Percentiles rank a stretch among this genome's conserved stretches.
Evolutionary conservation across 805 yeast species (phyloP).

Genomic region (Myxozyma melibiosi): DNA sequence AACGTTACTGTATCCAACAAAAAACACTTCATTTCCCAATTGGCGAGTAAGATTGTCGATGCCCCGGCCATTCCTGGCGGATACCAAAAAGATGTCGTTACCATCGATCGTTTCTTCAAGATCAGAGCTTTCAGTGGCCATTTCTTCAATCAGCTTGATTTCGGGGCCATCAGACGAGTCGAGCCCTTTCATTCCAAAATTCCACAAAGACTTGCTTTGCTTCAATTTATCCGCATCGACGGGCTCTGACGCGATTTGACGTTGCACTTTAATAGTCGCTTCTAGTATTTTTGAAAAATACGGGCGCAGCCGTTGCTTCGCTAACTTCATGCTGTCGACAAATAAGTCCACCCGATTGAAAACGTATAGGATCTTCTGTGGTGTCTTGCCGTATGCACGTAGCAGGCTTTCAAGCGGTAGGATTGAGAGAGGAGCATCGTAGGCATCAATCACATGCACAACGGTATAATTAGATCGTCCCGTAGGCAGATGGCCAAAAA

Average conservation of each 20-base stretch:
- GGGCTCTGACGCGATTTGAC: not conserved
- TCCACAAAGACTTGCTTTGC: conserved; percentile 11
- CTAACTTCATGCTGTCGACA: not conserved
- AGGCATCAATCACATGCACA: conserved; percentile 63
- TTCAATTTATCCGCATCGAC: not conserved
- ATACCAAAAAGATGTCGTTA: conserved; percentile 50
- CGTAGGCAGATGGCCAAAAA: conserved; percentile 15
- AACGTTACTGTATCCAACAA: conserved; percentile 89
- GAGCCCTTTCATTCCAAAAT: conserved; percentile 1
- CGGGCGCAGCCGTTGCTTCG: conserved; percentile 14
- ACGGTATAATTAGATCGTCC: conserved; percentile 45
- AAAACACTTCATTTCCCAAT: conserved; percentile 42
- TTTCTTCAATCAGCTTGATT: not conserved
- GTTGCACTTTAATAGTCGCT: not conserved
- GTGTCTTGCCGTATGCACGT: not conserved
- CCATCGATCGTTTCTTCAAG: not conserved
- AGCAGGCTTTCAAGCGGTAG: conserved; percentile 17
- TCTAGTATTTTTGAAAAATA: conserved; percentile 6
- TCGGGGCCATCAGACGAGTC: not conserved
- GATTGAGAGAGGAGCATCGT: conserved; percentile 69
- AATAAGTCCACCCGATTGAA: conserved; percentile 23
- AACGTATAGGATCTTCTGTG: conserved; percentile 5
- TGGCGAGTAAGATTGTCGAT: conserved; percentile 44
- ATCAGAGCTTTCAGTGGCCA: not conserved
- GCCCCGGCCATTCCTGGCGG: conserved; percentile 60